phyloP scores from a whole-genome alignment of 768 basidiomycete genomes.

The Macrolepiota dolichaula region DNA sequence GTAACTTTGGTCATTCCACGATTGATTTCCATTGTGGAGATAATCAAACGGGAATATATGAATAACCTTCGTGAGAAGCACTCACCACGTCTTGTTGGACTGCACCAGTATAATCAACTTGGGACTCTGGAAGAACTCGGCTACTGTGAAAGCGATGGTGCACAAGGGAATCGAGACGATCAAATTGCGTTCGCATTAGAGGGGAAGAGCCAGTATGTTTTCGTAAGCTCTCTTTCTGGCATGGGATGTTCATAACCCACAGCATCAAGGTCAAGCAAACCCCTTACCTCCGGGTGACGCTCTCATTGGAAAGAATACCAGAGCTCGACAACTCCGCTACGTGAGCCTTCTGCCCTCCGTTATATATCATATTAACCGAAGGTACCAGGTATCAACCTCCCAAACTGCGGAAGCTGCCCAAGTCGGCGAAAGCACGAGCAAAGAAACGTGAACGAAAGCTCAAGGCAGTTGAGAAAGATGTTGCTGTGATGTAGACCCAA shows the following conservation, averaged over 20 bases:
- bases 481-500: background rate
- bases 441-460: slow-evolving; percentile 39
- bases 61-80: slow-evolving; percentile 42
- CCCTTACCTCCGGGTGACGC: slow-evolving; percentile 69
- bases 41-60: slow-evolving; percentile 79
- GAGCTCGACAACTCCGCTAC: slow-evolving; percentile 42
- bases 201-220: slow-evolving; percentile 57
- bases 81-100: slow-evolving; percentile 42
- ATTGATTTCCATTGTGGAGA: slow-evolving; percentile 76
- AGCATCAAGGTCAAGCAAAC: slow-evolving; percentile 56
- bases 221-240: slow-evolving; percentile 10
- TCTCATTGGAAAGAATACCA: slow-evolving; percentile 45
- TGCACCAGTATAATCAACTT: slow-evolving; percentile 79
- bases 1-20: slow-evolving; percentile 49
- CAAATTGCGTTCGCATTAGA: slow-evolving; percentile 43
- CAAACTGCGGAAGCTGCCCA: slow-evolving; percentile 47
- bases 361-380: background rate
- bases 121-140: slow-evolving; percentile 48
- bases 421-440: slow-evolving; percentile 52
- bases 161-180: slow-evolving; percentile 30
- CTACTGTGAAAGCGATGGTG: slow-evolving; percentile 15
- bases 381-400: slow-evolving; percentile 55
- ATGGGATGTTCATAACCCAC: background rate
- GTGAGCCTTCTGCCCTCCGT: slow-evolving; percentile 30
- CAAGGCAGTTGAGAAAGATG: slow-evolving; percentile 9